Percentiles rank a stretch among this genome's conserved stretches.
These are phyloP conservation scores for Eimeria acervulina DNA, from an alignment of 169 alveolate species.

Conservation along the genomic window DNA sequence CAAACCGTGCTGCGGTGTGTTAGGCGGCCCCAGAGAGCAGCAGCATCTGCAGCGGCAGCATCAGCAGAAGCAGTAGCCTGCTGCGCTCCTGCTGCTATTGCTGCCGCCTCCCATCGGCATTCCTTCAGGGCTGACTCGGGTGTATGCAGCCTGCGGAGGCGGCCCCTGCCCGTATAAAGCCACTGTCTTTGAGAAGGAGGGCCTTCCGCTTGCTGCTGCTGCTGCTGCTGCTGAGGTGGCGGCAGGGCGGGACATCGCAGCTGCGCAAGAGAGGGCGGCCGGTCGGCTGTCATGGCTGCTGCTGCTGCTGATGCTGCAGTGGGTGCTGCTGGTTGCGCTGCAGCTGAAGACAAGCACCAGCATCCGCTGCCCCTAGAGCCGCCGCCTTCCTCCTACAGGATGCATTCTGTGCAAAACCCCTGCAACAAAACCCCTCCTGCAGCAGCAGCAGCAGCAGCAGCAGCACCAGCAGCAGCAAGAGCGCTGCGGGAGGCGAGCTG, in stretches of 20 bases:
- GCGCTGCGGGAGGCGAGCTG: background rate
- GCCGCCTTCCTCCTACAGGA: background rate
- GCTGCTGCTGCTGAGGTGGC: slow-evolving; percentile 9
- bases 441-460: background rate
- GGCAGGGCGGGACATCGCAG: background rate
- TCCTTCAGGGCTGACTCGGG: slow-evolving; percentile 51
- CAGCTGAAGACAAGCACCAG: background rate
- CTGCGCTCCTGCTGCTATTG: background rate
- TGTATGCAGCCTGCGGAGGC: slow-evolving; percentile 17
- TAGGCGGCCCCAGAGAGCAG: background rate
- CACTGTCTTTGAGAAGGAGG: slow-evolving; percentile 29
- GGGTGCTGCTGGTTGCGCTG: background rate
- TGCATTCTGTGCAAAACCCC: background rate
- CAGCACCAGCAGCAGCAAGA: background rate
- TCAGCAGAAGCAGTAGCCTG: background rate
- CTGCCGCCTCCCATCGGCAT: slow-evolving; percentile 38
- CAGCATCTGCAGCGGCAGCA: background rate
- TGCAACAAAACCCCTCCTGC: background rate
- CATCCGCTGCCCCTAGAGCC: slow-evolving; percentile 1
- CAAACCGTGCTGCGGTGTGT: slow-evolving; percentile 30
- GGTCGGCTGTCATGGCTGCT: slow-evolving; percentile 30
- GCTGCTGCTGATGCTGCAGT: slow-evolving; percentile 24
- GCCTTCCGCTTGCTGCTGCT: slow-evolving; percentile 13
- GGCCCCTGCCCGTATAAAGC: slow-evolving; percentile 16
- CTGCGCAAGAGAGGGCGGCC: slow-evolving; percentile 48